Conservation (phyloP, 306 rosid species). For the Vachellia pachyceras region DNA sequence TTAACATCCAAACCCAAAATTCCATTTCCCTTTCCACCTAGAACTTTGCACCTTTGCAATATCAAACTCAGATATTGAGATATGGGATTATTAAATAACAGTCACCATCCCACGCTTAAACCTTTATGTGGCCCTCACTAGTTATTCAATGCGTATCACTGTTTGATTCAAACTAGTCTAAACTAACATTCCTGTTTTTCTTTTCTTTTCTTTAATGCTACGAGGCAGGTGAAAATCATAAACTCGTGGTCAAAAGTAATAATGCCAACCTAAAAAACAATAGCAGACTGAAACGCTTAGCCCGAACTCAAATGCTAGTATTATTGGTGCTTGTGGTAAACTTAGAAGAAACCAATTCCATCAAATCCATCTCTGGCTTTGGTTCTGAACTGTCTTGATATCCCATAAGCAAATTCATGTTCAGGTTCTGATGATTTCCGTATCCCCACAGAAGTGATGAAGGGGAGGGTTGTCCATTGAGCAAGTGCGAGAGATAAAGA, state of each 20-base stretch:
- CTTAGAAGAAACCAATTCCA: conserved; percentile 59
- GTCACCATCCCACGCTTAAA: conserved; percentile 24
- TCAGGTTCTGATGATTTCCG: conserved; percentile 36
- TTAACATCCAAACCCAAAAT: conserved; percentile 54
- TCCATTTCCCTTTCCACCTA: conserved; percentile 54
- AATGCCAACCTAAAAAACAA: background rate
- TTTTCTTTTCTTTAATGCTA: background rate
- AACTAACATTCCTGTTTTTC: background rate
- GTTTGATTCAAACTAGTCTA: background rate
- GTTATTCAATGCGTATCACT: background rate
- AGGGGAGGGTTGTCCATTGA: conserved; percentile 49
- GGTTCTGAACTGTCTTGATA: conserved; percentile 27
- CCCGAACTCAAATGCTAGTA: background rate
- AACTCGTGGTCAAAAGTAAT: background rate
- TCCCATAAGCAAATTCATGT: conserved; percentile 36
- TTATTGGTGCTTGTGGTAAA: conserved; percentile 20
- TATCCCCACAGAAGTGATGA: conserved; percentile 33
- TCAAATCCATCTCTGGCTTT: conserved; percentile 68
- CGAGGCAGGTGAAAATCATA: background rate
- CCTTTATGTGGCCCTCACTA: conserved; percentile 15
- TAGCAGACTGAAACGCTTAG: background rate
- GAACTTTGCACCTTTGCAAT: background rate
- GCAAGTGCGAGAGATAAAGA: conserved; percentile 55
- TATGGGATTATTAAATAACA: conserved; percentile 36
- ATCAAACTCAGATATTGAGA: conserved; percentile 40